Evolutionary conservation across 768 basidiomycete genomes (phyloP), one percentile per base, ranked within the genome.

Genomic region (Kwoniella sp.): DNA sequence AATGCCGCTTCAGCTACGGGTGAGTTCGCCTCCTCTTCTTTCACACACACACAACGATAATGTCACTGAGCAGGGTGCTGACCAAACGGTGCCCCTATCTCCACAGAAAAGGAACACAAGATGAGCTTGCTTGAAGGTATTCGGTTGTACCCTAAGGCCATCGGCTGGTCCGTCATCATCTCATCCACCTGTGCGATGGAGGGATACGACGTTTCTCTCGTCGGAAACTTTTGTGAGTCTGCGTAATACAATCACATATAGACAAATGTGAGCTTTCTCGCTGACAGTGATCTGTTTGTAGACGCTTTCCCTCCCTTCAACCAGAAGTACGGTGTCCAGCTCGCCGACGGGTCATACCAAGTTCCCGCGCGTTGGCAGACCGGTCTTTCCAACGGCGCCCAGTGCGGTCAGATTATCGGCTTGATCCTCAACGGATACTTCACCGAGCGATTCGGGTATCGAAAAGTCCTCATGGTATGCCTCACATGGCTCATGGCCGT

Each of bases 351-450:
- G 9, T 59, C 63, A 0, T 82, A 81, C 59, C 68, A 78, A 25
- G 75, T 83, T 25, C 79, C 82, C 12, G 79, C 82, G 0, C 62
- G 70, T 41, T 82, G 82, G 82, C 82, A 82, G 57, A 72, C 81
- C 20, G 82, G 79, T 50, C 68, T 83, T 26, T 71, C 71, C 23
- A 82, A 82, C 71, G 82, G 80, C 30, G 77, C 75, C 38, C 78
- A 80, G 38, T 71, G 68, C 55, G 82, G 82, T 26, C 77, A 80
- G 38, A 81, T 82, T 63, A 63, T 82, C 34, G 82, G 81, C 50
- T 71, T 82, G 26, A 63, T 73, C 48, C 58, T 81, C 61, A 82
- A 81, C 62, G 83, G 82, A 37, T 65, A 45, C 31, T 68, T 75
- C 9, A 72, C 78, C 22, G 82, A 82, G 55, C 76, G 81, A 23